These are phyloP conservation scores for Colletotrichum truncatum DNA, from an alignment of 2,329 filamentous ascomycete genomes.

Conservation along the genomic window DNA sequence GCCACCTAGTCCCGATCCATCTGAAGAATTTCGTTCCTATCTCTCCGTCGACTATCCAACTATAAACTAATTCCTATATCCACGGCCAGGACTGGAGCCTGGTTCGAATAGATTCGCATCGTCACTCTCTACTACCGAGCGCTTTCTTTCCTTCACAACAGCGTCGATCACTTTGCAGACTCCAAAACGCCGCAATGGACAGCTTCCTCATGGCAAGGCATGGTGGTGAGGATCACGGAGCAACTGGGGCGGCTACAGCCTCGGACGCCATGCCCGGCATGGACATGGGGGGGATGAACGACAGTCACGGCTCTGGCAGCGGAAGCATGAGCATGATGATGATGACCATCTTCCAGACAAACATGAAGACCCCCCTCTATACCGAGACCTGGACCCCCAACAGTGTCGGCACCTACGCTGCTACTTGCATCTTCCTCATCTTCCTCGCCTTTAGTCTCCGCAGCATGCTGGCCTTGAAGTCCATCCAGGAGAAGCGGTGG, in stretches of 20 bases:
- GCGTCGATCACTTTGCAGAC: conserved; percentile 3
- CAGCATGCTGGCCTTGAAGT: conserved; percentile 76
- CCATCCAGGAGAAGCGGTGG: conserved; percentile 71
- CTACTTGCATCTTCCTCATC: conserved; percentile 91
- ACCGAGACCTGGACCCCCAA: conserved; percentile 78
- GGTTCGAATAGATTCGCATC: not conserved
- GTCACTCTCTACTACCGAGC: not conserved
- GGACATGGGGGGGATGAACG: conserved; percentile 26
- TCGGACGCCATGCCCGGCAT: conserved; percentile 26
- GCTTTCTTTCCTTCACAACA: not conserved
- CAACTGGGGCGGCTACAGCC: conserved; percentile 2
- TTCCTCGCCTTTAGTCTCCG: conserved; percentile 77
- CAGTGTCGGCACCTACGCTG: conserved; percentile 78
- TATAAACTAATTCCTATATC: not conserved
- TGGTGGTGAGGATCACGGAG: conserved; percentile 12
- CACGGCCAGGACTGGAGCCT: conserved; percentile 29
- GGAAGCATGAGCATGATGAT: conserved; percentile 41
- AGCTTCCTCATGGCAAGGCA: conserved; percentile 21
- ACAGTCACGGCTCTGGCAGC: conserved; percentile 1
- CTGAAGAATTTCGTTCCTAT: not conserved
- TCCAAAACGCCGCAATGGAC: conserved; percentile 14
- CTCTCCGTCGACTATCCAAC: not conserved
- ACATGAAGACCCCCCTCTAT: conserved; percentile 59
- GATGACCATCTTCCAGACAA: conserved; percentile 69
- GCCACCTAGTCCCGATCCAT: not conserved